Evolutionary conservation across 2,329 filamentous ascomycete genomes (phyloP).

Genomic region (Penicillium sp.): DNA sequence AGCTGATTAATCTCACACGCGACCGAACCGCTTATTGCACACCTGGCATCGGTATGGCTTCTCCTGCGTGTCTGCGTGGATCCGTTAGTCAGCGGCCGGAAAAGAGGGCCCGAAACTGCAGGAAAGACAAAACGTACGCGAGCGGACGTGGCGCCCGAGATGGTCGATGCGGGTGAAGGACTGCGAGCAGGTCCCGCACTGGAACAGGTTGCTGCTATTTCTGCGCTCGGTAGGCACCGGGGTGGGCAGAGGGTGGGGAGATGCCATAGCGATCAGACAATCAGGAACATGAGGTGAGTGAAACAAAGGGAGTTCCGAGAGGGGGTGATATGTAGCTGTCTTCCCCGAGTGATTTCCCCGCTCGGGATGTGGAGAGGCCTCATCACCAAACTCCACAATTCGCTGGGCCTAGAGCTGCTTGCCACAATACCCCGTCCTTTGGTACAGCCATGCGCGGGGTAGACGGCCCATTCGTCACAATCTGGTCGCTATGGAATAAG

Average conservation of each 20-base stretch:
- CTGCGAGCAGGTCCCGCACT: conserved; percentile 20
- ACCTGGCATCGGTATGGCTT: conserved; percentile 37
- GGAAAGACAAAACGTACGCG: conserved; percentile 28
- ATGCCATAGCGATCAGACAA: not conserved
- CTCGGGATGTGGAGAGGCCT: no score
- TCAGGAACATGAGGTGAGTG: no score
- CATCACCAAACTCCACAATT: no score
- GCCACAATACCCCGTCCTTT: no score
- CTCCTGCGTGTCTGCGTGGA: conserved; percentile 35
- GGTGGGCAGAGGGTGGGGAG: no score
- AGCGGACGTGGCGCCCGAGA: conserved; percentile 40
- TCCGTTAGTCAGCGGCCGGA: not conserved
- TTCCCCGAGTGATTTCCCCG: no score
- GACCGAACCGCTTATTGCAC: conserved; percentile 37
- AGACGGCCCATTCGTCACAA: no score
- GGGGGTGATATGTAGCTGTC: no score
- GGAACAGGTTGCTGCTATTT: conserved; percentile 13
- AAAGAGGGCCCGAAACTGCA: not conserved
- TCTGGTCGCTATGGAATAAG: no score
- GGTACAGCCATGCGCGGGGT: no score
- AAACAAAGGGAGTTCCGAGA: no score
- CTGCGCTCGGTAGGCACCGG: not conserved
- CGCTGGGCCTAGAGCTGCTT: no score
- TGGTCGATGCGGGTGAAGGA: conserved; percentile 38
- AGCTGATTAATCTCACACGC: conserved; percentile 29